Percentiles rank a stretch among this genome's conserved stretches.
Evolutionary conservation across 805 yeast genomes (phyloP).

Genomic region (Spathaspora passalidarum): DNA sequence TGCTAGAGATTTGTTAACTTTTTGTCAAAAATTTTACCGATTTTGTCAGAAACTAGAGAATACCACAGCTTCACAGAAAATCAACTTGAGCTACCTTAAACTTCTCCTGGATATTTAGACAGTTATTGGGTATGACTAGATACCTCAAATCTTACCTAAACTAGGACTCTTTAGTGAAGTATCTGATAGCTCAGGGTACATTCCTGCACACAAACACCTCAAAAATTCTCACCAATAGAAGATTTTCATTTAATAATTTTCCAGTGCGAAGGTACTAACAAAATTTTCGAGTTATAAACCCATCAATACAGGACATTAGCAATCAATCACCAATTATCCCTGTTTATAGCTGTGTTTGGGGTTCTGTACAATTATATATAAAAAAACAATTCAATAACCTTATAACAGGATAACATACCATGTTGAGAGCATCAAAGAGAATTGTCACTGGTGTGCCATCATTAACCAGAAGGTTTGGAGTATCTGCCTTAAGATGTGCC

Average conservation of each 20-base stretch:
- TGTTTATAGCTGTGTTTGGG: not conserved
- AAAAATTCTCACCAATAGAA: not conserved
- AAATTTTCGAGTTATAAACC: not conserved
- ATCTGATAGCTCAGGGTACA: not conserved
- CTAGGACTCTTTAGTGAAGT: too few relatives aligned
- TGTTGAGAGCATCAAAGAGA: slow-evolving; percentile 21
- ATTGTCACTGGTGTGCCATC: not conserved
- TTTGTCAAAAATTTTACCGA: not conserved
- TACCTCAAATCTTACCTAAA: too few relatives aligned
- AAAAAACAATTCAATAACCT: not conserved
- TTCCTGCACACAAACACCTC: not conserved
- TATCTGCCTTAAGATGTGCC: slow-evolving; percentile 6
- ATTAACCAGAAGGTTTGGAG: not conserved
- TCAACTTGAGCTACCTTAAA: too few relatives aligned
- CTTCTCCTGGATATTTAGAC: too few relatives aligned
- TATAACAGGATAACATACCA: not conserved
- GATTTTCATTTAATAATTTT: not conserved
- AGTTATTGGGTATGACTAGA: too few relatives aligned
- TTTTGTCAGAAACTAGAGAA: too few relatives aligned
- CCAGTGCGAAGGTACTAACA: not conserved
- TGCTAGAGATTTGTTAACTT: too few relatives aligned
- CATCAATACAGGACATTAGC: not conserved
- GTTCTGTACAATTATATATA: not conserved
- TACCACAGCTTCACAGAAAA: too few relatives aligned
- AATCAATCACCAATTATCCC: not conserved